A percentile compares a stretch with the other conserved stretches of the same genome.
Evolutionary conservation across 2,329 filamentous ascomycete genomes (phyloP).

Genomic region (Aspergillus awamori): DNA sequence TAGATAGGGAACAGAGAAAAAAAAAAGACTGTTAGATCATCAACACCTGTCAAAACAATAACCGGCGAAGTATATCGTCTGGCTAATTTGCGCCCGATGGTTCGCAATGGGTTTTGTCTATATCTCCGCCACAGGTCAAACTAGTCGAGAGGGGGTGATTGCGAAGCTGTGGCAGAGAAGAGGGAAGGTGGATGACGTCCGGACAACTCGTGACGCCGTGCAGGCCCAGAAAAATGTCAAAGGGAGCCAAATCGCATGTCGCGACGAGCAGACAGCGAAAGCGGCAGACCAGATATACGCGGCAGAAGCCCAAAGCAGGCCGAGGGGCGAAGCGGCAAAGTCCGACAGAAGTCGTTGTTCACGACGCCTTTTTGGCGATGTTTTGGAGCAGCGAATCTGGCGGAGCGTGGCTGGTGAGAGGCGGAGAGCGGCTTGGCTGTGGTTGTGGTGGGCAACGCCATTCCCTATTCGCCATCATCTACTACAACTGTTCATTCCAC

Average conservation of each 20-base stretch:
- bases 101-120: constrained; percentile 3
- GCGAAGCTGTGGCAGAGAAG: constrained; percentile 13
- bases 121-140: not conserved
- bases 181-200: constrained; percentile 25
- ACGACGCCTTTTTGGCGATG: constrained; percentile 21
- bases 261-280: constrained; percentile 11
- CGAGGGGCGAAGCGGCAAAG: constrained; percentile 5
- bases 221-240: constrained; percentile 24
- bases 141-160: constrained; percentile 9
- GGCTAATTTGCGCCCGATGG: not conserved
- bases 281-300: constrained; percentile 13
- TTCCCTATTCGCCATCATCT: constrained; percentile 14
- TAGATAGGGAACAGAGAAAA: constrained; percentile 8
- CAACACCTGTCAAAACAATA: constrained; percentile 1
- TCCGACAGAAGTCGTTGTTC: constrained; percentile 12
- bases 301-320: constrained; percentile 9
- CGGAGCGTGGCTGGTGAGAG: constrained; percentile 27
- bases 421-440: constrained; percentile 23
- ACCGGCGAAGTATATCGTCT: constrained; percentile 4
- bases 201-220: constrained; percentile 27
- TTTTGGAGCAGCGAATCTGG: constrained; percentile 25
- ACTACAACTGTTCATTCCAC: not conserved
- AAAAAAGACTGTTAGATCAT: not conserved
- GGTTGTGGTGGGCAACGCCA: constrained; percentile 38
- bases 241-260: constrained; percentile 28